Conservation (phyloP, 352 stramenopile species). For the Hyaloperonospora brassicae region DNA sequence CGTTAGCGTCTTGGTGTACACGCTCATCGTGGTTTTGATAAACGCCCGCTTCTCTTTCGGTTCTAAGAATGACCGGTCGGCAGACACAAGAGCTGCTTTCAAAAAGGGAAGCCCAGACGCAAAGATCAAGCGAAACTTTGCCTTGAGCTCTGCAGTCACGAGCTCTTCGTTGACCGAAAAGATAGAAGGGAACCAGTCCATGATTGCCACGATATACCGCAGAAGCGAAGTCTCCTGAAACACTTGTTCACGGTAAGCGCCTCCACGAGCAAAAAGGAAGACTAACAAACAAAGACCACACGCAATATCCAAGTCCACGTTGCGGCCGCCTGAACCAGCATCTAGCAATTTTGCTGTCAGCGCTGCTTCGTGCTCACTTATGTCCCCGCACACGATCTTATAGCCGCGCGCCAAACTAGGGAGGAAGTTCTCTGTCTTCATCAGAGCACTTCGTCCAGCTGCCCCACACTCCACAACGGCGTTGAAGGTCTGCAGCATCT, state of each 20-base stretch:
- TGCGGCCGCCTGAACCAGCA: slow-evolving; percentile 14
- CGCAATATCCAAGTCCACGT: slow-evolving; percentile 37
- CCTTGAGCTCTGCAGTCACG: slow-evolving; percentile 18
- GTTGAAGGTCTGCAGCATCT: slow-evolving; percentile 59
- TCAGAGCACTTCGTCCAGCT: slow-evolving; percentile 39
- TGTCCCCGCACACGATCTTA: slow-evolving; percentile 15
- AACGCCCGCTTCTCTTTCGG: slow-evolving; percentile 15
- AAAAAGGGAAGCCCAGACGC: slow-evolving; percentile 40
- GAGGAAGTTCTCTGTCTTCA: slow-evolving; percentile 40
- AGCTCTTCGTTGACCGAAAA: slow-evolving; percentile 21
- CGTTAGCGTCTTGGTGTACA: slow-evolving; percentile 31
- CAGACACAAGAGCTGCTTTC: slow-evolving; percentile 34
- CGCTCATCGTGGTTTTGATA: slow-evolving; percentile 18
- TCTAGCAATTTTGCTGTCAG: slow-evolving; percentile 6
- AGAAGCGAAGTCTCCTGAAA: slow-evolving; percentile 28
- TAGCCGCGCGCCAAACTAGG: slow-evolving; percentile 35
- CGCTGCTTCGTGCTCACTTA: slow-evolving; percentile 14
- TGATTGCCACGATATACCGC: slow-evolving; percentile 24
- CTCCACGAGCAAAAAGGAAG: slow-evolving; percentile 33
- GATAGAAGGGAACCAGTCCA: slow-evolving; percentile 42
- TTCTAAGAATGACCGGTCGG: slow-evolving; percentile 14
- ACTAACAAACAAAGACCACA: slow-evolving; percentile 49
- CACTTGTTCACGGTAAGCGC: slow-evolving; percentile 38
- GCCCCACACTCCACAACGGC: slow-evolving; percentile 42
- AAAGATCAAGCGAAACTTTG: slow-evolving; percentile 34